A percentile compares a stretch with the other conserved stretches of the same genome.
These are phyloP conservation scores for Talaromyces funiculosus DNA, from an alignment of 2,329 filamentous ascomycete genomes.

Conservation along the genomic window DNA sequence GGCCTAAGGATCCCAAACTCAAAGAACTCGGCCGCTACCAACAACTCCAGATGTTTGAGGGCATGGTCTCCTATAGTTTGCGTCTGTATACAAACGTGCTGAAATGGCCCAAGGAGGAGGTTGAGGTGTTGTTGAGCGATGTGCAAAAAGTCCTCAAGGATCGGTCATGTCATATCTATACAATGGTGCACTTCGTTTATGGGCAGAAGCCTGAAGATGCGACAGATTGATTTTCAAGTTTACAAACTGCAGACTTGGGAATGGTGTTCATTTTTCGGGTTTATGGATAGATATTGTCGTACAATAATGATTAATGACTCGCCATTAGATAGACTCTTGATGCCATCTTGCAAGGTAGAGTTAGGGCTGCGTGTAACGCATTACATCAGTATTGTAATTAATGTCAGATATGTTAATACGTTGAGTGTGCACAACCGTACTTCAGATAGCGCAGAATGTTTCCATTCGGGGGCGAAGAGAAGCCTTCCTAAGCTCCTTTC, in stretches of 20 bases:
- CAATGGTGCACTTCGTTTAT: constrained; percentile 16
- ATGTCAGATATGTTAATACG: not conserved
- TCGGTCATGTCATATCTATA: constrained; percentile 28
- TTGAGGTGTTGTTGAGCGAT: constrained; percentile 27
- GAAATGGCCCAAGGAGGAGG: constrained; percentile 27
- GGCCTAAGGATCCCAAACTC: constrained; percentile 41
- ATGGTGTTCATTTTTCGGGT: not conserved
- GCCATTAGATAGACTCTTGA: not conserved
- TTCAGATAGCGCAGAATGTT: not conserved
- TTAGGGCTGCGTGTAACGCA: not conserved
- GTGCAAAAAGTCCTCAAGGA: constrained; percentile 29
- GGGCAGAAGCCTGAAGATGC: constrained; percentile 11
- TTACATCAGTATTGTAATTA: not conserved
- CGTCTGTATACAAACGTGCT: constrained; percentile 26
- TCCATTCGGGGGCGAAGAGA: not conserved
- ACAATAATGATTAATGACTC: not conserved
- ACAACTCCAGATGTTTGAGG: constrained; percentile 19
- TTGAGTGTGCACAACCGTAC: not conserved
- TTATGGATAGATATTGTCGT: too few species aligned
- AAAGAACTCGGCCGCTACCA: constrained; percentile 44
- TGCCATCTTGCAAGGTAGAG: not conserved
- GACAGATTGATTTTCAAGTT: not conserved
- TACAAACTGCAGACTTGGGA: not conserved
- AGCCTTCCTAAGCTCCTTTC: not conserved
- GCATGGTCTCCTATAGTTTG: constrained; percentile 22